Evolutionary conservation across 805 yeast species (phyloP).

Genomic region (Jamesozyma jinghongensis): DNA sequence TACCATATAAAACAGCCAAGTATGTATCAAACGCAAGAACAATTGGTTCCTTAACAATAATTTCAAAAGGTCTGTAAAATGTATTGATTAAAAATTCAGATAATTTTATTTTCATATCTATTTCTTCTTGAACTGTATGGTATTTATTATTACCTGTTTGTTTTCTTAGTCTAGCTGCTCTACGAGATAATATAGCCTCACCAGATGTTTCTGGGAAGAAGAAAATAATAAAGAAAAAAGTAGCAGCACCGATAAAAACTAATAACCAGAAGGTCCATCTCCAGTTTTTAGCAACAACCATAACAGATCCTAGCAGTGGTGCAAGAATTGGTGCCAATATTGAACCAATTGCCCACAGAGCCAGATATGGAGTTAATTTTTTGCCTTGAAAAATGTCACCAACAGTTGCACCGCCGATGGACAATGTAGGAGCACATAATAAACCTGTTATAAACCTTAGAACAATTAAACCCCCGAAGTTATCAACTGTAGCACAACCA

Average conservation of each 20-base stretch:
- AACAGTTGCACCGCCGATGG: conserved; percentile 49
- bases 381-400: conserved; percentile 39
- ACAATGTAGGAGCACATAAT: conserved; percentile 44
- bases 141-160: conserved; percentile 53
- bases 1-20: conserved; percentile 73
- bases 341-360: conserved; percentile 44
- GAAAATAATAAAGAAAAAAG: conserved; percentile 29
- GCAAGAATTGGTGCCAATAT: conserved; percentile 46
- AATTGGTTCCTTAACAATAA: conserved; percentile 63
- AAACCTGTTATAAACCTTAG: conserved; percentile 47
- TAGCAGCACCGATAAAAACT: conserved; percentile 25
- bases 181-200: conserved; percentile 37
- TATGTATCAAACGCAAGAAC: conserved; percentile 58
- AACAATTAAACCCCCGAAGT: conserved; percentile 41
- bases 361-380: conserved; percentile 37
- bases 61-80: conserved; percentile 54
- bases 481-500: conserved; percentile 42
- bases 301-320: conserved; percentile 34
- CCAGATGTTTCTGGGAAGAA: conserved; percentile 43
- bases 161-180: conserved; percentile 49
- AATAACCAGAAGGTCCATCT: conserved; percentile 48
- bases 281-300: conserved; percentile 34
- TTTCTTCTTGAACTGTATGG: conserved; percentile 67
- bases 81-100: conserved; percentile 23
- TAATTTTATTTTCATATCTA: conserved; percentile 38